Conservation (phyloP, 2,329 filamentous ascomycete species). For the Microcyclosporella mali region DNA sequence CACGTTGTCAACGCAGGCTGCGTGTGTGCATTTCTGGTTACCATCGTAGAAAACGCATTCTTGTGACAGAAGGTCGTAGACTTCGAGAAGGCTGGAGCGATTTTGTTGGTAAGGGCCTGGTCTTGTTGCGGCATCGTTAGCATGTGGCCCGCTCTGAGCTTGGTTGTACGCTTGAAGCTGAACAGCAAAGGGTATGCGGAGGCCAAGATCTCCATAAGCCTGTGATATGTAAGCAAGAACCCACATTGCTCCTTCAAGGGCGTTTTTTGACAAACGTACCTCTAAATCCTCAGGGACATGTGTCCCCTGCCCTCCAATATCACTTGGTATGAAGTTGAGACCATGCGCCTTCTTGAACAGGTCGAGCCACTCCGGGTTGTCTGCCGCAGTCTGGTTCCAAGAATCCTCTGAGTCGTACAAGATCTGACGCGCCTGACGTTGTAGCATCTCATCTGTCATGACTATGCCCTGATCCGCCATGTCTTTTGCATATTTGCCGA, state of each 20-base stretch:
- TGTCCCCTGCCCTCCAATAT: constrained; percentile 27
- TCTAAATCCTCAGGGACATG: constrained; percentile 31
- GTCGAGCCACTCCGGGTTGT: constrained; percentile 42
- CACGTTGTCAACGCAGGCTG: constrained; percentile 20
- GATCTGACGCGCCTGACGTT: constrained; percentile 42
- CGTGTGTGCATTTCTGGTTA: constrained; percentile 21
- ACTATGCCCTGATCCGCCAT: constrained; percentile 35
- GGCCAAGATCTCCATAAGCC: constrained; percentile 31
- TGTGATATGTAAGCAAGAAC: constrained; percentile 20
- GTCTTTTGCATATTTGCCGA: constrained; percentile 41
- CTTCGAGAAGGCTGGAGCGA: constrained; percentile 12
- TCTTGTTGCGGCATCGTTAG: constrained; percentile 8
- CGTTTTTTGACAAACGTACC: background rate
- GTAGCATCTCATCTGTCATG: constrained; percentile 46
- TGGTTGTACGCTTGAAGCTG: constrained; percentile 29
- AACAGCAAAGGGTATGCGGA: constrained; percentile 31
- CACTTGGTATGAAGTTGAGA: constrained; percentile 32
- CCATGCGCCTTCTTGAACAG: constrained; percentile 47
- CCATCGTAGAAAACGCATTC: constrained; percentile 20
- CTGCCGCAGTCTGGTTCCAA: constrained; percentile 39
- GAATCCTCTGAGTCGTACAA: constrained; percentile 45
- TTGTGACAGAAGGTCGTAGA: constrained; percentile 19
- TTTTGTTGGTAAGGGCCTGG: constrained; percentile 14
- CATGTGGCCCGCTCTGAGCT: constrained; percentile 11
- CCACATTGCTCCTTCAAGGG: background rate